phyloP scores from a whole-genome alignment of 2,329 filamentous ascomycete species.

The Chaetothyriales sp. region DNA sequence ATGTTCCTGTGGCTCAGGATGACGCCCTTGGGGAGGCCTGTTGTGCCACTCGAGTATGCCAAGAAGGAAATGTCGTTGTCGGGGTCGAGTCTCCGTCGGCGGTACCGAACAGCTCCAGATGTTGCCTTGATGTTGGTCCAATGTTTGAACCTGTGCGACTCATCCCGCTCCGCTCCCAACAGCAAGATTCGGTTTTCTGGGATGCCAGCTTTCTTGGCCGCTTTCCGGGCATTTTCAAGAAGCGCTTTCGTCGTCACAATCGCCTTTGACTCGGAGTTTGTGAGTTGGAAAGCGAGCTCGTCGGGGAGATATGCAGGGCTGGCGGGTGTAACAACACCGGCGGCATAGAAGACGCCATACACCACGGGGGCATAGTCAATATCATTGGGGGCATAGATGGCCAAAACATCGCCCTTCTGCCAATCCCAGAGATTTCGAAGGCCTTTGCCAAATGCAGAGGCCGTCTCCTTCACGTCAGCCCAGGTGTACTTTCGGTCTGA shows the following conservation, averaged over 20 bases:
- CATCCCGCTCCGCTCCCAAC: constrained; percentile 56
- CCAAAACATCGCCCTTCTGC: constrained; percentile 71
- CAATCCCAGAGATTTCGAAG: constrained; percentile 62
- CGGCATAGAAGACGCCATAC: constrained; percentile 72
- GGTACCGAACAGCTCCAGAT: constrained; percentile 42
- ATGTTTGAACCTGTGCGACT: constrained; percentile 47
- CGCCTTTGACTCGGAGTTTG: constrained; percentile 58
- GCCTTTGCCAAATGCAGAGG: constrained; percentile 62
- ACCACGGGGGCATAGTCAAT: constrained; percentile 67
- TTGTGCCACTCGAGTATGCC: constrained; percentile 81
- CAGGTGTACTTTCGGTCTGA: constrained; percentile 60
- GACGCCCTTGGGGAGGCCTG: constrained; percentile 81
- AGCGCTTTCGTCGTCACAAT: constrained; percentile 58
- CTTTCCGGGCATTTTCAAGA: constrained; percentile 49
- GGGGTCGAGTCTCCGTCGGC: constrained; percentile 48
- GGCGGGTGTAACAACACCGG: constrained; percentile 63
- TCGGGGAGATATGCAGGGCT: constrained; percentile 76
- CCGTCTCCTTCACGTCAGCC: constrained; percentile 47
- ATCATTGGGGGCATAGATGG: constrained; percentile 69
- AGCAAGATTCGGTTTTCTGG: constrained; percentile 58
- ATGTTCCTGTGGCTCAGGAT: constrained; percentile 75
- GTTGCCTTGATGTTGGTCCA: constrained; percentile 59
- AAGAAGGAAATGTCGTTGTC: constrained; percentile 65
- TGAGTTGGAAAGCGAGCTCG: constrained; percentile 72
- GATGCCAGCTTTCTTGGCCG: constrained; percentile 56